Conservation (phyloP, 345 rosid species). For the Eucalyptus virginea region DNA sequence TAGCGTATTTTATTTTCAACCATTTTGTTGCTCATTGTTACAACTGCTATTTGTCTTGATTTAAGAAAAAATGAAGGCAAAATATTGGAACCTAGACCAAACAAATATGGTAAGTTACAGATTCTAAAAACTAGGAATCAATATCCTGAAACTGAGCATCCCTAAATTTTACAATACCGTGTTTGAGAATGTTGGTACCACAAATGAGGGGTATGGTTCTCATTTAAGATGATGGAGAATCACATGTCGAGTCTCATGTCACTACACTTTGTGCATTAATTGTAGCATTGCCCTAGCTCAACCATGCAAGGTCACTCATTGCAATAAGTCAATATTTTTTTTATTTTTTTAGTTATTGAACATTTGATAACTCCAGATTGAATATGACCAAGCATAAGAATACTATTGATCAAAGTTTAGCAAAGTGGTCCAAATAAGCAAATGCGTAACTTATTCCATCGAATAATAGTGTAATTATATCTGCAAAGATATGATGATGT, state of each 20-base stretch:
- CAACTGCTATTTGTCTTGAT: neutral
- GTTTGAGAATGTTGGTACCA: neutral
- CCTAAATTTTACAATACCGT: fast-evolving
- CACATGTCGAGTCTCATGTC: neutral
- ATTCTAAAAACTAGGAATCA: neutral
- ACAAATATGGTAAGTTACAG: neutral
- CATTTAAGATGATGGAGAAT: neutral
- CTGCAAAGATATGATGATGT: neutral
- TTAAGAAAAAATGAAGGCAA: neutral
- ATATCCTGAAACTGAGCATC: fast-evolving
- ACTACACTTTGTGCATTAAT: neutral
- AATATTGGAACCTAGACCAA: fast-evolving
- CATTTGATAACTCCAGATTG: no score
- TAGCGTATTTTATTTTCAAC: no score
- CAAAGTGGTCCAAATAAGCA: neutral
- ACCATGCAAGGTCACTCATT: neutral
- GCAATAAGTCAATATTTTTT: neutral
- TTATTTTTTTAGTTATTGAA: neutral
- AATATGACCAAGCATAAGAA: neutral
- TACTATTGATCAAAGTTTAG: neutral
- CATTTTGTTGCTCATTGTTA: neutral
- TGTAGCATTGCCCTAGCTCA: neutral
- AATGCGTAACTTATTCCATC: neutral
- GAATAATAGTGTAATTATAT: neutral
- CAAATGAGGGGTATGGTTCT: neutral